A percentile compares a stretch with the other conserved stretches of the same genome.
These are phyloP conservation scores for Ophiocordyceps unilateralis DNA, from an alignment of 2,329 filamentous ascomycete genomes.

Conservation along the genomic window DNA sequence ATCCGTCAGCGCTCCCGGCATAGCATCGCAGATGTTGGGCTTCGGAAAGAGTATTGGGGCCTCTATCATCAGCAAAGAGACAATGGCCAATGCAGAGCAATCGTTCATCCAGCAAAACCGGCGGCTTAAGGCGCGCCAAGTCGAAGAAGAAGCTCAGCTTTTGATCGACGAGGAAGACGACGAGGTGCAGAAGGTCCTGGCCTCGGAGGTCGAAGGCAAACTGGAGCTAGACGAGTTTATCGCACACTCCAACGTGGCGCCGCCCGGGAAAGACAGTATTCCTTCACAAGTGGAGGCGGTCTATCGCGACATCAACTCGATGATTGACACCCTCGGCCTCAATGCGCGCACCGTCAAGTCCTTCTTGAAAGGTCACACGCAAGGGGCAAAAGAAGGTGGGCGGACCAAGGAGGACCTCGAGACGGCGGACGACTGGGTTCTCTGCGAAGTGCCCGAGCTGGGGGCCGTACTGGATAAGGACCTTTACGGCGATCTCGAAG, in stretches of 20 bases:
- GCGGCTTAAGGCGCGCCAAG: constrained; percentile 33
- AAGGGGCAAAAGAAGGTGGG: constrained; percentile 31
- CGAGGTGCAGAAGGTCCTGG: constrained; percentile 44
- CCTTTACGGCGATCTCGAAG: constrained; percentile 46
- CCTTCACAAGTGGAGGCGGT: constrained; percentile 47
- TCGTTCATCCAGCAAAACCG: constrained; percentile 31
- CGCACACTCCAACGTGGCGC: constrained; percentile 36
- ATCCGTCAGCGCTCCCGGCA: constrained; percentile 42
- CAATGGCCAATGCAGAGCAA: constrained; percentile 20
- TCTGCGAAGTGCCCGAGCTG: constrained; percentile 61
- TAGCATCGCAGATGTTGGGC: constrained; percentile 36
- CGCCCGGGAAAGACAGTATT: constrained; percentile 37
- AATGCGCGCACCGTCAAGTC: constrained; percentile 53
- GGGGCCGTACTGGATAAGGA: constrained; percentile 44
- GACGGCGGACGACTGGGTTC: constrained; percentile 48
- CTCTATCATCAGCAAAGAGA: constrained; percentile 22
- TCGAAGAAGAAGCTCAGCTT: constrained; percentile 37
- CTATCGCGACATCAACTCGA: constrained; percentile 74
- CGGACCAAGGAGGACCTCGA: constrained; percentile 54
- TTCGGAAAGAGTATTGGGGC: constrained; percentile 19
- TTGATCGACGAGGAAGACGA: constrained; percentile 55
- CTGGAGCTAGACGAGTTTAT: constrained; percentile 50
- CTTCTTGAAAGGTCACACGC: constrained; percentile 51
- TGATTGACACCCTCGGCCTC: constrained; percentile 83
- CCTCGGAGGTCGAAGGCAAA: constrained; percentile 42